These are phyloP conservation scores for Zygosaccharomyces pseudobailii DNA, from an alignment of 1,139 yeast species.

Conservation along the genomic window DNA sequence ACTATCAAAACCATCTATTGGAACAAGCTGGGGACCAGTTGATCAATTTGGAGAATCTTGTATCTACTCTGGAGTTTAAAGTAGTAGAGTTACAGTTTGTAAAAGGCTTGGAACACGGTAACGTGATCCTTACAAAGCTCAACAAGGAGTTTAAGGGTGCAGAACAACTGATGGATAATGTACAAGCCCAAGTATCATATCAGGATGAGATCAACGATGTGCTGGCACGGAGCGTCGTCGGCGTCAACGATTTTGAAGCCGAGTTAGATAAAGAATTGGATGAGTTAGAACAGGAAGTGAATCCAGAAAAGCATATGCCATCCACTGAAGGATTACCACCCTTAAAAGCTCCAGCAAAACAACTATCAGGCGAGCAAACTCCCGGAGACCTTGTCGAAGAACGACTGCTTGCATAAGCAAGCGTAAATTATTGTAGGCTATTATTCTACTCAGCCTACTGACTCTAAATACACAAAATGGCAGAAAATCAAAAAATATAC, in stretches of 20 bases:
- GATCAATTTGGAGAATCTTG: slow-evolving; percentile 67
- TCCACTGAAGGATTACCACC: slow-evolving; percentile 22
- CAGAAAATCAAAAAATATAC: neutral
- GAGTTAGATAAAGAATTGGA: slow-evolving; percentile 56
- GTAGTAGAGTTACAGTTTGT: slow-evolving; percentile 80
- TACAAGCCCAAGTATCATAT: slow-evolving; percentile 73
- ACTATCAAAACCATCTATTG: slow-evolving; percentile 71
- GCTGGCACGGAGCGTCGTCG: slow-evolving; percentile 42
- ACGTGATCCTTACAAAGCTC: slow-evolving; percentile 62
- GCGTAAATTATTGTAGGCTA: neutral
- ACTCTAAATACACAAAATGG: too few relatives aligned
- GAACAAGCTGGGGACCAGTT: slow-evolving; percentile 71
- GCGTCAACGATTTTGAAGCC: slow-evolving; percentile 43
- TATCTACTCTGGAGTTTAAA: slow-evolving; percentile 80
- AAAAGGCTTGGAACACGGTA: slow-evolving; percentile 76
- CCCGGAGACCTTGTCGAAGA: slow-evolving; percentile 5
- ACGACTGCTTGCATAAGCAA: neutral
- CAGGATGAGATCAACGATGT: slow-evolving; percentile 61
- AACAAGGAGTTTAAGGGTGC: slow-evolving; percentile 76
- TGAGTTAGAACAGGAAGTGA: slow-evolving; percentile 39
- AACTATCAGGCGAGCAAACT: slow-evolving; percentile 11
- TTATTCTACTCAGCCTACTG: too few relatives aligned
- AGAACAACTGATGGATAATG: slow-evolving; percentile 79
- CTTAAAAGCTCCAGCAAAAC: slow-evolving; percentile 1
- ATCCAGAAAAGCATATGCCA: slow-evolving; percentile 21